Evolutionary conservation across 495 filamentous ascomycete species (phyloP).

Genomic region (Aspergillus nidulans): DNA sequence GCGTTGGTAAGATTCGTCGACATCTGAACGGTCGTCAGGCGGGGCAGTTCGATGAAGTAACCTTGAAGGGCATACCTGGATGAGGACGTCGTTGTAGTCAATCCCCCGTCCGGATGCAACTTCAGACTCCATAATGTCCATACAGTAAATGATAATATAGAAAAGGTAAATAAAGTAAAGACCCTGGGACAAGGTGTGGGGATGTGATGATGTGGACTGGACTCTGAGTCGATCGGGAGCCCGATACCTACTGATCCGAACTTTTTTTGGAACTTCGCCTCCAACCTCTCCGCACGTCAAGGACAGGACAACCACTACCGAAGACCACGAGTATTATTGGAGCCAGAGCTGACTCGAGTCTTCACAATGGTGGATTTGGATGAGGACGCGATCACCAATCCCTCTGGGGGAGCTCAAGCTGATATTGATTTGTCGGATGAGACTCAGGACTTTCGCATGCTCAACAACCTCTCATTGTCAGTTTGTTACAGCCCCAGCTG

Average conservation of each 20-base stretch:
- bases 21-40: constrained; percentile 24
- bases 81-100: constrained; percentile 30
- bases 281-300: neutral
- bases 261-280: neutral
- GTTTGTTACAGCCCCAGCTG: neutral
- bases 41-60: neutral
- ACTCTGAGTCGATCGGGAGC: neutral
- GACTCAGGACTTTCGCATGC: constrained; percentile 81
- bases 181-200: neutral
- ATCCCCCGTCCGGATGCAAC: neutral
- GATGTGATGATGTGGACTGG: neutral
- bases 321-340: neutral
- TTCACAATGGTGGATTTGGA: constrained; percentile 46
- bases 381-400: constrained; percentile 37
- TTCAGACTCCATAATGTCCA: neutral
- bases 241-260: neutral
- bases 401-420: constrained; percentile 25
- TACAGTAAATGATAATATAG: neutral
- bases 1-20: constrained; percentile 40
- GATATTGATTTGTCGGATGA: constrained; percentile 75
- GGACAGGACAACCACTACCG: neutral
- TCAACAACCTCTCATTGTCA: constrained; percentile 56
- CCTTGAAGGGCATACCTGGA: constrained; percentile 23
- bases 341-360: neutral
- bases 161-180: neutral